Evolutionary conservation across 148 eudicot species (phyloP).

Genomic region (Linanthus parryae): DNA sequence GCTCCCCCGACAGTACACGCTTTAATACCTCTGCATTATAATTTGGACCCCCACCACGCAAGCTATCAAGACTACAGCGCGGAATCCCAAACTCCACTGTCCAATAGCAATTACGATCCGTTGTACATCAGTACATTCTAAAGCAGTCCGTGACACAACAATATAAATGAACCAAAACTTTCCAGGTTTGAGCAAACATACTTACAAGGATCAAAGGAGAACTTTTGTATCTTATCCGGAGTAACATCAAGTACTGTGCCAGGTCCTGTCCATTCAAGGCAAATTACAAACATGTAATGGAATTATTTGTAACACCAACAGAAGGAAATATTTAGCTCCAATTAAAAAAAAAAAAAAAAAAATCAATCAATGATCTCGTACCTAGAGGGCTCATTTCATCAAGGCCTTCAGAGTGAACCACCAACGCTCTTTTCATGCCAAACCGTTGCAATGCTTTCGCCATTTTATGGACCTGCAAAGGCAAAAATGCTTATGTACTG

Average conservation of each 20-base stretch:
- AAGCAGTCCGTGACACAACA: too few species aligned
- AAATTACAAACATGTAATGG: neutral
- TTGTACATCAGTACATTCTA: too few species aligned
- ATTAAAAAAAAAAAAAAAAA: neutral
- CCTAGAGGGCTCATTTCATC: conserved; percentile 98
- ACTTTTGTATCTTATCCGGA: conserved; percentile 64
- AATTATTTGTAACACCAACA: neutral
- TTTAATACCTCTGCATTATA: conserved; percentile 82
- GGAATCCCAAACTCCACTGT: conserved; percentile 95
- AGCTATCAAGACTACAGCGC: conserved; percentile 67
- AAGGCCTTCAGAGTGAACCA: conserved; percentile 90
- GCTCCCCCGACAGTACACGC: conserved; percentile 78
- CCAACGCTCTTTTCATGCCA: conserved; percentile 97
- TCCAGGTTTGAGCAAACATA: too few species aligned
- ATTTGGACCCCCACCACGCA: conserved; percentile 87
- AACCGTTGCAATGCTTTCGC: conserved; percentile 88
- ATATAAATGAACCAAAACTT: too few species aligned
- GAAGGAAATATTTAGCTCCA: neutral
- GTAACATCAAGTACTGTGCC: conserved; percentile 85
- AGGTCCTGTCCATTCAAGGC: conserved; percentile 47
- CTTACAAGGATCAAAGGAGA: conserved; percentile 91
- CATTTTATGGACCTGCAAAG: conserved; percentile 69
- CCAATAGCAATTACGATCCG: conserved; percentile 7
- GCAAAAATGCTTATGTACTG: neutral
- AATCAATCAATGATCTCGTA: conserved; percentile 12